phyloP scores from a whole-genome alignment of 2,329 filamentous ascomycete species.

The Neonectria coccinea region DNA sequence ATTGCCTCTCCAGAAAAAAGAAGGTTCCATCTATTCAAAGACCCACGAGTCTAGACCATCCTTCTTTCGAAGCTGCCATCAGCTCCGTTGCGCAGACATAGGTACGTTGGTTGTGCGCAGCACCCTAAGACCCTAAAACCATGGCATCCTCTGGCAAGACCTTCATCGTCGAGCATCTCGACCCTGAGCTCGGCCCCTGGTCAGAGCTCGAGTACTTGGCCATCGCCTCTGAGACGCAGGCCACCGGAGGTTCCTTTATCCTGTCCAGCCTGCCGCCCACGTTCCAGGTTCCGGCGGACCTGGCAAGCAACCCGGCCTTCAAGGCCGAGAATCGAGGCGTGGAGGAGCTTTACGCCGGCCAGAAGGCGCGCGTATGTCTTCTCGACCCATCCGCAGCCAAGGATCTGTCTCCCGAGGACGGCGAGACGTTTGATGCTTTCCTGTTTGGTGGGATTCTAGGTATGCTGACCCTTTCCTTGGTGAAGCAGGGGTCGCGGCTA shows the following conservation, averaged over 20 bases:
- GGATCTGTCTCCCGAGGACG: slow-evolving; percentile 87
- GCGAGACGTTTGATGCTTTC: slow-evolving; percentile 86
- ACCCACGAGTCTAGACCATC: neutral
- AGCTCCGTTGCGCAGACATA: slow-evolving; percentile 5
- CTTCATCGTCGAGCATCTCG: slow-evolving; percentile 96
- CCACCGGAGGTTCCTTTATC: slow-evolving; percentile 76
- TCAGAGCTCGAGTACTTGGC: slow-evolving; percentile 91
- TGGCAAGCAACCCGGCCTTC: slow-evolving; percentile 70
- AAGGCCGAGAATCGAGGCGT: slow-evolving; percentile 81
- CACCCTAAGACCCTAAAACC: slow-evolving; percentile 11
- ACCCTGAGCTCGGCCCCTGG: slow-evolving; percentile 93
- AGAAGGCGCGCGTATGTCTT: slow-evolving; percentile 84
- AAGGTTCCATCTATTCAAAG: neutral
- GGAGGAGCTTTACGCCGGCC: slow-evolving; percentile 80
- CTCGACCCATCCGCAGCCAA: slow-evolving; percentile 86
- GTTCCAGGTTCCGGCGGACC: slow-evolving; percentile 72
- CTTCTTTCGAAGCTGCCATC: neutral
- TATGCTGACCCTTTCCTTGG: slow-evolving; percentile 55
- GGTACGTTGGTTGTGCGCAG: neutral
- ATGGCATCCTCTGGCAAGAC: slow-evolving; percentile 68
- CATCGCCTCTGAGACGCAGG: slow-evolving; percentile 84
- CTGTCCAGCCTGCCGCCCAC: slow-evolving; percentile 82
- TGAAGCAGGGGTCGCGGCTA: slow-evolving; percentile 21
- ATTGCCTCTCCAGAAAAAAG: neutral
- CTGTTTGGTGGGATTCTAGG: slow-evolving; percentile 96